Conservation (phyloP, 2,329 filamentous ascomycete species). For the Cladophialophora bantiana region DNA sequence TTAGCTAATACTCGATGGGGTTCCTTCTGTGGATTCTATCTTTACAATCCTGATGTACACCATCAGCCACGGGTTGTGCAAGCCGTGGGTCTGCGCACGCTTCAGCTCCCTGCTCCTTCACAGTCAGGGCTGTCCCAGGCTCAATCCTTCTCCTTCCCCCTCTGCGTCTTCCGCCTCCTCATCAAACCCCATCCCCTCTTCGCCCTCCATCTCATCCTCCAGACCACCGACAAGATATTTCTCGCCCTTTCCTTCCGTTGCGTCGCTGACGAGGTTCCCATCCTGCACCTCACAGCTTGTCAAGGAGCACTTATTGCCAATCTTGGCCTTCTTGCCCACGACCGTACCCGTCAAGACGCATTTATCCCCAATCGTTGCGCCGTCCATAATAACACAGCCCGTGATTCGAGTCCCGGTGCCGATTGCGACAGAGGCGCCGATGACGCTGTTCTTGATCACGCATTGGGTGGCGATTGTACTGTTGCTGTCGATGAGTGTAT, state of each 20-base stretch:
- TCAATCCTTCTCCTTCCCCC: conserved; percentile 19
- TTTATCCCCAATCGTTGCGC: conserved; percentile 81
- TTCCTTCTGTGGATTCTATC: too few relatives aligned
- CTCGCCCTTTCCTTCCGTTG: conserved; percentile 68
- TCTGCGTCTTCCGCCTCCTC: conserved; percentile 36
- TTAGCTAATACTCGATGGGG: too few relatives aligned
- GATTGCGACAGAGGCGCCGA: conserved; percentile 87
- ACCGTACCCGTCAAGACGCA: conserved; percentile 89
- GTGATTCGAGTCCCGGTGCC: conserved; percentile 82
- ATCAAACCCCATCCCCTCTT: conserved; percentile 44
- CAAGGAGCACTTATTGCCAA: conserved; percentile 82
- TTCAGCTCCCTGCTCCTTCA: background rate
- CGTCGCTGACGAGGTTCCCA: conserved; percentile 79
- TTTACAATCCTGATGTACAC: too few relatives aligned
- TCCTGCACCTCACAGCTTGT: conserved; percentile 94
- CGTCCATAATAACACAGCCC: conserved; percentile 93
- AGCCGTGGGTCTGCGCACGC: background rate
- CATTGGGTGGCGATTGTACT: conserved; percentile 87
- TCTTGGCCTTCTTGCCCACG: conserved; percentile 77
- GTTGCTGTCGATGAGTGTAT: conserved; percentile 86
- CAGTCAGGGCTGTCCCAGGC: conserved; percentile 1
- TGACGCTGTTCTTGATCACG: conserved; percentile 89
- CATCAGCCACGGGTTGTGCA: background rate
- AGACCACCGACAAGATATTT: conserved; percentile 65
- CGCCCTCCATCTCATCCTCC: conserved; percentile 48